phyloP scores from a whole-genome alignment of 208 protist genomes.

The Leishmania lainsoni region DNA sequence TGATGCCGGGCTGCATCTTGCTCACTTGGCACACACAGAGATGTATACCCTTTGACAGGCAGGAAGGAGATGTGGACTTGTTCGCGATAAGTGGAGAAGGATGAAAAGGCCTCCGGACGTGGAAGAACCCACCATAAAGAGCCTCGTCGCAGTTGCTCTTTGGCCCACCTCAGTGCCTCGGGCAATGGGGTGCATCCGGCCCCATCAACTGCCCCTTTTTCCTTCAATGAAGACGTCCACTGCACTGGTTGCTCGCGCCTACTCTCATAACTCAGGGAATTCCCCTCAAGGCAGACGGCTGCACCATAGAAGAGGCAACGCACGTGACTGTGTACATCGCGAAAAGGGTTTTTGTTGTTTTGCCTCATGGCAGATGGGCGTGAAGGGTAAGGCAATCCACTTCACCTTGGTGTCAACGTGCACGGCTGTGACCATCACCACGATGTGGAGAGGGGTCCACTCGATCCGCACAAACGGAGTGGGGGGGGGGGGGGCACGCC shows the following conservation, averaged over 20 bases:
- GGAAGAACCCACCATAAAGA: slow-evolving; percentile 60
- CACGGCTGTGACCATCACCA: slow-evolving; percentile 32
- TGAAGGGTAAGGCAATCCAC: slow-evolving; percentile 48
- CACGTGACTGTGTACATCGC: slow-evolving; percentile 30
- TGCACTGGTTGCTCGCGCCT: slow-evolving; percentile 40
- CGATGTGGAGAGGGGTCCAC: slow-evolving; percentile 24
- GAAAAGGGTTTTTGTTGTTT: too few relatives aligned
- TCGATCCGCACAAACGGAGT: too few relatives aligned
- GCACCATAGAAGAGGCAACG: slow-evolving; percentile 30
- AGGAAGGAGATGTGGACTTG: too few relatives aligned
- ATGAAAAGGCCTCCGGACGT: slow-evolving; percentile 52
- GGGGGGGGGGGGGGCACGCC: too few relatives aligned
- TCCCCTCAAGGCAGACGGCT: slow-evolving; percentile 40
- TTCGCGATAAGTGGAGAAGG: slow-evolving; percentile 46
- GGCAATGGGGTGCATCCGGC: too few relatives aligned
- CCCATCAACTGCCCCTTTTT: too few relatives aligned
- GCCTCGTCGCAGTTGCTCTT: slow-evolving; percentile 54
- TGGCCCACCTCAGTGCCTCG: too few relatives aligned
- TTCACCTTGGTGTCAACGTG: too few relatives aligned
- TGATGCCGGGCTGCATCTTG: slow-evolving; percentile 56
- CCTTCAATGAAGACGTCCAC: slow-evolving; percentile 47
- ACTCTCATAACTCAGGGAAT: too few relatives aligned
- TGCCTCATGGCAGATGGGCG: slow-evolving; percentile 21
- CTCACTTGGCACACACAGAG: too few relatives aligned
- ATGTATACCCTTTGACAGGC: too few relatives aligned